phyloP scores from a whole-genome alignment of 176 grass and related monocot genomes.

The Paspalum notatum region DNA sequence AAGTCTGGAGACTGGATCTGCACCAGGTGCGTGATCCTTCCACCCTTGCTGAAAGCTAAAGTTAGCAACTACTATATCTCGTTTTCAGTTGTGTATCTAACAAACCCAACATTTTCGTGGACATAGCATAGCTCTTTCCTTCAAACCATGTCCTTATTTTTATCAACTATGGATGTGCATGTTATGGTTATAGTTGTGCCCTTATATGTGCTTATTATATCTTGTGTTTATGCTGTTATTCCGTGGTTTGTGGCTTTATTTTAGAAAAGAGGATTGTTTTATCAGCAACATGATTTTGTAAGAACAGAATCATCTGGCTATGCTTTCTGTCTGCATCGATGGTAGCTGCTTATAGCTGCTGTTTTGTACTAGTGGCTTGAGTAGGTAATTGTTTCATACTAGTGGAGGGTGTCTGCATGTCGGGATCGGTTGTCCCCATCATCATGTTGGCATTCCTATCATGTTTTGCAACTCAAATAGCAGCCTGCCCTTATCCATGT shows the following conservation, averaged over 20 bases:
- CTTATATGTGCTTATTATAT: not conserved
- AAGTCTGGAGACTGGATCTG: slow-evolving; percentile 98
- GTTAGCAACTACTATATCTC: not conserved
- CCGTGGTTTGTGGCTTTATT: not conserved
- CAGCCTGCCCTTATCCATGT: not conserved
- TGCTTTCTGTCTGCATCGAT: not conserved
- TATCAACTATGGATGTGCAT: not conserved
- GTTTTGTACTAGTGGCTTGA: slow-evolving; percentile 3
- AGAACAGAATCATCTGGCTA: not conserved
- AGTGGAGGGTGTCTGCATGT: not conserved
- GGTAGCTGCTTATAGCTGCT: not conserved
- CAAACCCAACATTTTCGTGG: not conserved
- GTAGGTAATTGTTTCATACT: not conserved
- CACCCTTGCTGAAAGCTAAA: not conserved
- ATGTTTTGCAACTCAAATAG: not conserved
- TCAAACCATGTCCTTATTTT: not conserved
- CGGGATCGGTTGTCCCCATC: not conserved
- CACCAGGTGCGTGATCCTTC: slow-evolving; percentile 63
- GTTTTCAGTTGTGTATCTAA: slow-evolving; percentile 12
- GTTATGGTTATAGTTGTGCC: not conserved
- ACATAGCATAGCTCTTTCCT: not conserved
- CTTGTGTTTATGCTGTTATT: not conserved
- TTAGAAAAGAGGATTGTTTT: not conserved
- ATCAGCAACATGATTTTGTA: not conserved
- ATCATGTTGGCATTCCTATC: not conserved